Evolutionary conservation across 306 rosid species (phyloP).

Genomic region (Gleditsia sinensis): DNA sequence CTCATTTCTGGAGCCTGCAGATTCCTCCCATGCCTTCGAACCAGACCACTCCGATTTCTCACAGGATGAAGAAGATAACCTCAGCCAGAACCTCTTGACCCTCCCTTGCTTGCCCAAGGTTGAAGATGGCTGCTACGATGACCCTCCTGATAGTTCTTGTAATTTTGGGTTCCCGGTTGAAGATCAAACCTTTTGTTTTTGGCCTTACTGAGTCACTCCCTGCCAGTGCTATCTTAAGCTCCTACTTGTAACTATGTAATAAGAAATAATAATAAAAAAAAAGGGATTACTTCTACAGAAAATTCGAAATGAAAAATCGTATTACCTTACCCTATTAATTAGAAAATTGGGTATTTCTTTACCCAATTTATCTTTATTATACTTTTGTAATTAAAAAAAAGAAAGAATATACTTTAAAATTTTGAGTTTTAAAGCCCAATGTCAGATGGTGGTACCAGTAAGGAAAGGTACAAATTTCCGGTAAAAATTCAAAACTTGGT

Average conservation of each 20-base stretch:
- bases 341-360: no score
- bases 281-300: slow-evolving; percentile 24
- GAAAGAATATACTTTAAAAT: no score
- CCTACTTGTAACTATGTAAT: slow-evolving; percentile 48
- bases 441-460: not conserved
- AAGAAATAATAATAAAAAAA: slow-evolving; percentile 56
- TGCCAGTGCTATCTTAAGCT: not conserved
- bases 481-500: slow-evolving; percentile 30
- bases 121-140: slow-evolving; percentile 64
- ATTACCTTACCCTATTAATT: not conserved
- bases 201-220: slow-evolving; percentile 45
- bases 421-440: not conserved
- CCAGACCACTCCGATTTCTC: slow-evolving; percentile 66
- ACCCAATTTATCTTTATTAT: no score
- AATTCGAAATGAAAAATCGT: slow-evolving; percentile 25
- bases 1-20: slow-evolving; percentile 62
- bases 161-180: slow-evolving; percentile 55
- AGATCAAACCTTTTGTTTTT: slow-evolving; percentile 67
- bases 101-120: slow-evolving; percentile 46
- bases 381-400: no score
- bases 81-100: slow-evolving; percentile 40
- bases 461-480: not conserved
- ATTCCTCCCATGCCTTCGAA: slow-evolving; percentile 63
- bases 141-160: slow-evolving; percentile 52
- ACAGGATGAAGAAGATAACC: slow-evolving; percentile 67